Percentiles rank a stretch among this genome's conserved stretches.
phyloP scores from a whole-genome alignment of 371 early-diverging fungal species.

The Circinella umbellata region DNA sequence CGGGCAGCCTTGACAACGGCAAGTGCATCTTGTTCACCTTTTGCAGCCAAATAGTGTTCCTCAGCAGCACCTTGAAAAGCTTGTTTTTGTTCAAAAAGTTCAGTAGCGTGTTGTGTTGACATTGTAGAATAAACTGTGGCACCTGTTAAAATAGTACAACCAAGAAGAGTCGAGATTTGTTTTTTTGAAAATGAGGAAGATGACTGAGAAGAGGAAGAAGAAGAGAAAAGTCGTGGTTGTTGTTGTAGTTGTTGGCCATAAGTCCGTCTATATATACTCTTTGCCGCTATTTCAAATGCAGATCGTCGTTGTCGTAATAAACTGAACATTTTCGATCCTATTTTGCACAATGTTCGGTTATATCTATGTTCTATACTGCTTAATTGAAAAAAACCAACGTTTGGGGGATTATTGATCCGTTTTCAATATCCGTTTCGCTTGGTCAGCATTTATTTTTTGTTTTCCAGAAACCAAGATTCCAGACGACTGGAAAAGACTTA shows the following conservation, averaged over 20 bases:
- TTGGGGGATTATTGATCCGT: neutral
- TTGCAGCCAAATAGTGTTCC: constrained; percentile 3
- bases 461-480: too few species aligned
- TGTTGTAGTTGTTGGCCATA: neutral
- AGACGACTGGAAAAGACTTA: too few species aligned
- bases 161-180: constrained; percentile 1
- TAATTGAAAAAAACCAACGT: too few species aligned
- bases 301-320: constrained; percentile 4
- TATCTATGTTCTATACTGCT: too few species aligned
- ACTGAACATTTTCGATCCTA: neutral
- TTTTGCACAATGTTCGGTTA: too few species aligned
- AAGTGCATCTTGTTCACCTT: constrained; percentile 31
- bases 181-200: neutral
- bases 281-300: constrained; percentile 3
- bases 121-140: constrained; percentile 19
- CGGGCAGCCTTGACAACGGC: constrained; percentile 35
- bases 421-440: neutral
- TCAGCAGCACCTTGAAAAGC: constrained; percentile 14
- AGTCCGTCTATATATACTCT: constrained; percentile 4
- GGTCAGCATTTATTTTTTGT: neutral
- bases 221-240: neutral
- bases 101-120: constrained; percentile 28
- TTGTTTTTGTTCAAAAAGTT: constrained; percentile 24
- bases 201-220: neutral
- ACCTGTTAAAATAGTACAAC: constrained; percentile 14